Conservation (phyloP, 805 yeast species). For the Candida manassasensis region DNA sequence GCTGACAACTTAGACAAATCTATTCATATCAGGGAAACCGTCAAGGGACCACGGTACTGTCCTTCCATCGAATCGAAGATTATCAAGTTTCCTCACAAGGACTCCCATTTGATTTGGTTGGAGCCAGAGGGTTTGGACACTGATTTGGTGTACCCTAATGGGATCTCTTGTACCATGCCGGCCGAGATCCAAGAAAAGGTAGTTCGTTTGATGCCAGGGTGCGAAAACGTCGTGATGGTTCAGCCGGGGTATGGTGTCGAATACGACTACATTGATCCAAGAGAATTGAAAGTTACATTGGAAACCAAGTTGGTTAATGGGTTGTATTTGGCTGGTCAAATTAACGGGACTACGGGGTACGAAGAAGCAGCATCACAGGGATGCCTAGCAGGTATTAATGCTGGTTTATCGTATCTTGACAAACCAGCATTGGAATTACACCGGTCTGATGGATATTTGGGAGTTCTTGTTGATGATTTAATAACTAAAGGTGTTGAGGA, state of each 20-base stretch:
- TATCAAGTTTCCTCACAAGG: conserved; percentile 71
- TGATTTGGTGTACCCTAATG: conserved; percentile 90
- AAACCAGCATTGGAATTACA: conserved; percentile 48
- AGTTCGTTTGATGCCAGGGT: conserved; percentile 77
- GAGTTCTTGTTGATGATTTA: conserved; percentile 89
- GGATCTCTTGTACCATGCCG: conserved; percentile 95
- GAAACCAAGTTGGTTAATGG: conserved; percentile 82
- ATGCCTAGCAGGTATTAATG: conserved; percentile 90
- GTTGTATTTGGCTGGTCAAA: conserved; percentile 89
- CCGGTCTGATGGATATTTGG: conserved; percentile 84
- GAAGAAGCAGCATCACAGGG: conserved; percentile 99
- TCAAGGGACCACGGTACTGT: conserved; percentile 95
- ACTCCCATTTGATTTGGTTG: conserved; percentile 81
- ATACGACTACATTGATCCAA: conserved; percentile 92
- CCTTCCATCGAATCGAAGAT: conserved; percentile 94
- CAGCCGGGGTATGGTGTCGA: conserved; percentile 99
- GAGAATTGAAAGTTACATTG: conserved; percentile 70
- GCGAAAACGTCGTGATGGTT: conserved; percentile 79
- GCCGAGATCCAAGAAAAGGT: conserved; percentile 79
- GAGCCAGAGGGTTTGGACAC: conserved; percentile 94
- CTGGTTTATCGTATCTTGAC: conserved; percentile 55
- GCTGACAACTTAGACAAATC: conserved; percentile 71
- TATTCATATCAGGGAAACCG: conserved; percentile 88
- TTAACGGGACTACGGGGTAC: conserved; percentile 97
- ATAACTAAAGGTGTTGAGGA: conserved; percentile 94